Evolutionary conservation across 345 rosid species (phyloP).

Genomic region (Abelmoschus esculentus): DNA sequence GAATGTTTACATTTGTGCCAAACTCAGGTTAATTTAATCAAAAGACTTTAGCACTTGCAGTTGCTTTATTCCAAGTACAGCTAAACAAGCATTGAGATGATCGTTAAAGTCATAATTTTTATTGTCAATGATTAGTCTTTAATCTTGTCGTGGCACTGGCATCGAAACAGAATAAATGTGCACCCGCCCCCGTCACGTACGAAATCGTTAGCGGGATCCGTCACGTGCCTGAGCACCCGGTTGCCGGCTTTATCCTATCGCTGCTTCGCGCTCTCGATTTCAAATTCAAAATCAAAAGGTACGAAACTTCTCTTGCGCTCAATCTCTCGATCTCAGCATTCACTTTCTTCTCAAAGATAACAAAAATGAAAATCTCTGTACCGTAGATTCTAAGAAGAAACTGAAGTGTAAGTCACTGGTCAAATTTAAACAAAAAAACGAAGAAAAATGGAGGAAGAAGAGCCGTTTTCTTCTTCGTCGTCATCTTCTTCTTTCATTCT

Average conservation of each 20-base stretch:
- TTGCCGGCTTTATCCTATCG: not conserved
- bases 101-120: too few relatives aligned
- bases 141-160: too few relatives aligned
- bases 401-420: not conserved
- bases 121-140: too few relatives aligned
- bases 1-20: too few relatives aligned
- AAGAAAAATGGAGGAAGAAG: constrained; percentile 6
- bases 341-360: not conserved
- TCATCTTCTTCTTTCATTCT: constrained; percentile 26
- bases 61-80: too few relatives aligned
- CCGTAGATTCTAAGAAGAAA: not conserved
- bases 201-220: not conserved
- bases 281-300: not conserved
- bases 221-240: not conserved
- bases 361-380: not conserved
- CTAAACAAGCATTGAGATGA: too few relatives aligned
- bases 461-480: not conserved
- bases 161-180: too few relatives aligned
- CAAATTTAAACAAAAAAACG: not conserved
- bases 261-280: not conserved
- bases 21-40: too few relatives aligned
- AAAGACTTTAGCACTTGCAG: too few relatives aligned
- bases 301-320: not conserved
- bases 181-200: not conserved
- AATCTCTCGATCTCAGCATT: not conserved